Percentiles rank a stretch among this genome's conserved stretches.
Conservation (phyloP, 805 yeast genomes). For the Candida cerambycidarum region DNA sequence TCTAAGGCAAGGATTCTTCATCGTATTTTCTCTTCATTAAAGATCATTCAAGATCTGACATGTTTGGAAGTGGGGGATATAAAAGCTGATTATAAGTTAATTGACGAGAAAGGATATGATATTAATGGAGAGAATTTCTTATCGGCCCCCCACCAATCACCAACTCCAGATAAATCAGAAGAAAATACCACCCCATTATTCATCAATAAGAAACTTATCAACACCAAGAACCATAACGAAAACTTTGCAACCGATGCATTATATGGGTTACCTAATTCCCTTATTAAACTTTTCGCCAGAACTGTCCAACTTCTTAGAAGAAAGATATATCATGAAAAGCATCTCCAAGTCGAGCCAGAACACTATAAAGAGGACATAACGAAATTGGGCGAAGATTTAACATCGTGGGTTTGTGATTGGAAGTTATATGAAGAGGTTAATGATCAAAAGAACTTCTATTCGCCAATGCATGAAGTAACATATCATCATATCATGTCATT, state of each 20-base stretch:
- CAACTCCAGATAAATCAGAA: not conserved
- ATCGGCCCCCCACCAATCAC: not conserved
- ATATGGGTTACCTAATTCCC: conserved; percentile 81
- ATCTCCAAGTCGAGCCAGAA: conserved; percentile 19
- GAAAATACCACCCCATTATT: conserved; percentile 35
- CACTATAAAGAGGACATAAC: conserved; percentile 2
- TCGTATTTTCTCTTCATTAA: conserved; percentile 72
- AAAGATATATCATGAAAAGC: conserved; percentile 47
- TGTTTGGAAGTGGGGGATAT: conserved; percentile 39
- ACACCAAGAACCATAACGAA: conserved; percentile 52
- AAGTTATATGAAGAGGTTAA: conserved; percentile 39
- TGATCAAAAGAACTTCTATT: conserved; percentile 34
- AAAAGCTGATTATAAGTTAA: conserved; percentile 18
- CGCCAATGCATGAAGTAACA: conserved; percentile 66
- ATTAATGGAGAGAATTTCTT: conserved; percentile 35
- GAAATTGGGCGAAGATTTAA: not conserved
- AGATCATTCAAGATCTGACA: conserved; percentile 76
- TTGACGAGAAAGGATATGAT: conserved; percentile 36
- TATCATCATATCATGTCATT: conserved; percentile 81
- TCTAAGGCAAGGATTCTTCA: conserved; percentile 77
- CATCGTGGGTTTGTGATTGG: conserved; percentile 75
- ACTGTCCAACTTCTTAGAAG: conserved; percentile 66
- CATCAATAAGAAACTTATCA: conserved; percentile 42
- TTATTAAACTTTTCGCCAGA: conserved; percentile 69
- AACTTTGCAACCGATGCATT: conserved; percentile 73